Conservation (phyloP, 305 asterid species). For the Fraxinus nigra region DNA sequence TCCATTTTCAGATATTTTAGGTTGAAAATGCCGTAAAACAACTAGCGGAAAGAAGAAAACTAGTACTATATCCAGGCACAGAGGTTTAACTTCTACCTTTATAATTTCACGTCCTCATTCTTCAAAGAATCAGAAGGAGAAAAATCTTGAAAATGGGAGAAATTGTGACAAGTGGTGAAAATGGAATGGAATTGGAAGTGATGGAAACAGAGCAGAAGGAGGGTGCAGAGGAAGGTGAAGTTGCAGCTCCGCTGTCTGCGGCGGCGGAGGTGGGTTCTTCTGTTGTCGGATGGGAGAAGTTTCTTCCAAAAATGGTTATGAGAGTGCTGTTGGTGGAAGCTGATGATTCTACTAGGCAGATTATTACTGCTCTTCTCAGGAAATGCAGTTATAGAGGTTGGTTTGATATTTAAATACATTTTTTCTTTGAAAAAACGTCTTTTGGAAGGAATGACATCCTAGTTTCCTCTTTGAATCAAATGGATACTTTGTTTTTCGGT, state of each 20-base stretch:
- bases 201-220: slow-evolving; percentile 25
- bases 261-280: slow-evolving; percentile 23
- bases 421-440: background rate
- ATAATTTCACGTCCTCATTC: slow-evolving; percentile 7
- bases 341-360: slow-evolving; percentile 90
- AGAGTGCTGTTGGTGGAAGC: slow-evolving; percentile 85
- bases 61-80: too few species aligned
- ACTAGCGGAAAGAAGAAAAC: slow-evolving; percentile 15
- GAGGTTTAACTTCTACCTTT: slow-evolving; percentile 15
- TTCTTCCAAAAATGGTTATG: slow-evolving; percentile 73
- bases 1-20: slow-evolving; percentile 42
- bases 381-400: slow-evolving; percentile 90
- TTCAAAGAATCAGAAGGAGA: background rate
- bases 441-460: background rate
- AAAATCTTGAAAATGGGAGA: slow-evolving; percentile 50
- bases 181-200: slow-evolving; percentile 29
- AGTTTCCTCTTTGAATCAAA: slow-evolving; percentile 5
- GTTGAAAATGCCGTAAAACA: slow-evolving; percentile 12
- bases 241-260: slow-evolving; percentile 11
- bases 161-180: slow-evolving; percentile 48
- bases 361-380: slow-evolving; percentile 86
- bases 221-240: slow-evolving; percentile 19
- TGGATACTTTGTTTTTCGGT: slow-evolving; percentile 16
- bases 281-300: slow-evolving; percentile 68
- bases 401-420: slow-evolving; percentile 13